phyloP scores from a whole-genome alignment of 257 asterid species.

The Forsythia suspensa region DNA sequence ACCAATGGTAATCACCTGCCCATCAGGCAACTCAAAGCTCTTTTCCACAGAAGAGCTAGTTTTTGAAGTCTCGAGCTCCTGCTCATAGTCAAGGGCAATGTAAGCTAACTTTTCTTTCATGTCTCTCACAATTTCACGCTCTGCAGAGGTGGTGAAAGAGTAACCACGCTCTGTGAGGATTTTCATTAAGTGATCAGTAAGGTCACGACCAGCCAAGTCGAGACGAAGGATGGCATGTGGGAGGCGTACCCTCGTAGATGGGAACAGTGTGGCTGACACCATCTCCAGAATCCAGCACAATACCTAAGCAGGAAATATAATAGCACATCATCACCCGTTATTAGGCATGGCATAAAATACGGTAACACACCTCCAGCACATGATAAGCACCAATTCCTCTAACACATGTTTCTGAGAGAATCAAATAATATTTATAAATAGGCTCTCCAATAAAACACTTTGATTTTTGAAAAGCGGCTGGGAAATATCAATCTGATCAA shows the following conservation, averaged over 20 bases:
- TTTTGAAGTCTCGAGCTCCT: constrained; percentile 51
- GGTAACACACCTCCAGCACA: not conserved
- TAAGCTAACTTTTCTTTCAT: constrained; percentile 50
- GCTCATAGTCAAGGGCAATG: constrained; percentile 56
- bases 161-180: constrained; percentile 60
- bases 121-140: constrained; percentile 56
- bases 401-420: not conserved
- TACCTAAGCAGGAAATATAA: constrained; percentile 33
- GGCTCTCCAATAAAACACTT: not conserved
- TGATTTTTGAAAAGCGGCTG: not conserved
- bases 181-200: constrained; percentile 50
- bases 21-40: constrained; percentile 55
- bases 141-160: constrained; percentile 59
- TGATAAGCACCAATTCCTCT: not conserved
- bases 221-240: constrained; percentile 60
- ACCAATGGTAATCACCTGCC: constrained; percentile 52
- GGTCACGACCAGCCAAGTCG: constrained; percentile 58
- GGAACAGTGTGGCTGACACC: constrained; percentile 63
- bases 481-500: not conserved
- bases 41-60: constrained; percentile 48
- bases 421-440: not conserved
- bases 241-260: constrained; percentile 53
- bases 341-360: not conserved
- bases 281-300: constrained; percentile 58
- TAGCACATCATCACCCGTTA: not conserved